Conservation (phyloP, 306 rosid species). For the Cicer yamashitae region DNA sequence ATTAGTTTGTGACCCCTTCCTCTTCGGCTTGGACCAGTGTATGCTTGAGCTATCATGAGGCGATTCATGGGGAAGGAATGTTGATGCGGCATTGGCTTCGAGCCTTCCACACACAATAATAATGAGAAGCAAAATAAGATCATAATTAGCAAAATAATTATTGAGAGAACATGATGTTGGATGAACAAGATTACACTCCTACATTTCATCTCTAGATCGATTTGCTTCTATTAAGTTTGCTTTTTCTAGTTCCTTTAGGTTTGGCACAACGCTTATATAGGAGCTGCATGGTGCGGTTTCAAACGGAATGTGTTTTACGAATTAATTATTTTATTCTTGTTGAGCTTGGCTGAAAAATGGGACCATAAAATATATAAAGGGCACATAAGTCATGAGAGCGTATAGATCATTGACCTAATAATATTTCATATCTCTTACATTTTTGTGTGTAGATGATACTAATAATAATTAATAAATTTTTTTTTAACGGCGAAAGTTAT, state of each 20-base stretch:
- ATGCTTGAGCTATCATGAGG: slow-evolving; percentile 53
- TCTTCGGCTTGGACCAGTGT: slow-evolving; percentile 62
- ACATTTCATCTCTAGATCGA: slow-evolving; percentile 40
- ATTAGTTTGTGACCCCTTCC: slow-evolving; percentile 54
- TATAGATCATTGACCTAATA: slow-evolving; percentile 1
- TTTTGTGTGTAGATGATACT: neutral
- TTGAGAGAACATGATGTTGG: neutral
- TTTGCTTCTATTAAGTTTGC: neutral
- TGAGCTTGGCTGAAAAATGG: slow-evolving; percentile 1
- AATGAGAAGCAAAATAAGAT: slow-evolving; percentile 34
- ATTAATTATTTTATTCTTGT: slow-evolving; percentile 7
- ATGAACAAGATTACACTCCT: slow-evolving; percentile 12
- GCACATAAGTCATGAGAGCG: neutral
- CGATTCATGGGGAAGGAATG: slow-evolving; percentile 1
- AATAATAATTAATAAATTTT: neutral
- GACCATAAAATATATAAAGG: neutral
- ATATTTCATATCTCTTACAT: neutral
- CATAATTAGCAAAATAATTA: slow-evolving; percentile 41
- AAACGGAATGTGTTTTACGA: slow-evolving; percentile 2
- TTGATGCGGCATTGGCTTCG: neutral
- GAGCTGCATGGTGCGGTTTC: neutral
- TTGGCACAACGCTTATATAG: neutral
- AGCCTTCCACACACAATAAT: slow-evolving; percentile 48
- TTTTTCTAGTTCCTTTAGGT: neutral
- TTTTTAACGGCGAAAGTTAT: neutral